Evolutionary conservation across 805 yeast genomes (phyloP).

Genomic region (Wickerhamomyces ciferrii): DNA sequence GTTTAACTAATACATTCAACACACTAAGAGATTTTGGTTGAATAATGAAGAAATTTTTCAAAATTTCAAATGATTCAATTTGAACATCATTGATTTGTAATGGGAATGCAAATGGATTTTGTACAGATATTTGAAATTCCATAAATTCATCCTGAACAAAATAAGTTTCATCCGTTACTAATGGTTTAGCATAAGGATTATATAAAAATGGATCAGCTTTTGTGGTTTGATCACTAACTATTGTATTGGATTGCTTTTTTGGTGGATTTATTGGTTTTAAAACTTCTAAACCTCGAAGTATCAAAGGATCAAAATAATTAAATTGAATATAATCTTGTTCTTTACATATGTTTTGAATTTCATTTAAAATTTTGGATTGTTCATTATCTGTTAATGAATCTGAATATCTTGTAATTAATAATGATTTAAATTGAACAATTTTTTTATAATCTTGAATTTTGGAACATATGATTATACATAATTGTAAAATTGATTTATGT

Average conservation of each 20-base stretch:
- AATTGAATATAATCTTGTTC: constrained; percentile 18
- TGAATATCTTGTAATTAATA: constrained; percentile 51
- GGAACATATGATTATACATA: constrained; percentile 49
- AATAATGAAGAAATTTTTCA: constrained; percentile 26
- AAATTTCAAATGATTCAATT: constrained; percentile 27
- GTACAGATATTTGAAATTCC: constrained; percentile 51
- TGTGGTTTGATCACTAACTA: constrained; percentile 10
- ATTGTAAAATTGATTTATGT: constrained; percentile 49
- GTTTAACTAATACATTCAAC: constrained; percentile 41
- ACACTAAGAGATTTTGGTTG: constrained; percentile 31
- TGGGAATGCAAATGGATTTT: constrained; percentile 79
- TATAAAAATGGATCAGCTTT: constrained; percentile 39
- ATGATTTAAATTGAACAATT: constrained; percentile 40
- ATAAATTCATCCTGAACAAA: constrained; percentile 60
- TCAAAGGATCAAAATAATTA: constrained; percentile 69
- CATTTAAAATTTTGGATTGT: constrained; percentile 38
- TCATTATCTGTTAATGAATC: constrained; percentile 52
- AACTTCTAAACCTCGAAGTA: constrained; percentile 48
- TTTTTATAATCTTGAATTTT: constrained; percentile 41
- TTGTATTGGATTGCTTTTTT: constrained; percentile 10
- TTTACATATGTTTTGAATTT: constrained; percentile 25
- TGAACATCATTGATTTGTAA: constrained; percentile 49
- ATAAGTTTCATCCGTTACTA: constrained; percentile 19
- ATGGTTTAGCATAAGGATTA: constrained; percentile 45
- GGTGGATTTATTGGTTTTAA: constrained; percentile 21